A percentile compares a stretch with the other conserved stretches of the same genome.
These are phyloP conservation scores for Psilocybe azurescens DNA, from an alignment of 768 basidiomycete genomes.

Conservation along the genomic window DNA sequence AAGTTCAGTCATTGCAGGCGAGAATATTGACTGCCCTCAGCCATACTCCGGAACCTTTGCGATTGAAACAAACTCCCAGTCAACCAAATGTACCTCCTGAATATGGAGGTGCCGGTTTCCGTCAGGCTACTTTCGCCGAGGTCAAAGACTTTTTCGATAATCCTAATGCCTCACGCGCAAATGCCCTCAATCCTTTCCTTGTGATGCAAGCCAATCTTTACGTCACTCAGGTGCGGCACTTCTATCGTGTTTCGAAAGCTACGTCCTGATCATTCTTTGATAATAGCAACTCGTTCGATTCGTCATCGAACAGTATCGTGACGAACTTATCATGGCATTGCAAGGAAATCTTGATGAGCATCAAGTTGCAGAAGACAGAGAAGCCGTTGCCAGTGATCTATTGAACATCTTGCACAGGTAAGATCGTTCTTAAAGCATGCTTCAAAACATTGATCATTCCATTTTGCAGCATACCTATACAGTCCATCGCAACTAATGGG, in stretches of 20 bases:
- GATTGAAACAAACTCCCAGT: slow-evolving; percentile 62
- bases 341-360: slow-evolving; percentile 69
- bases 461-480: slow-evolving; percentile 78
- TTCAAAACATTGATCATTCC: slow-evolving; percentile 14
- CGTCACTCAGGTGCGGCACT: slow-evolving; percentile 77
- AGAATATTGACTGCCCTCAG: slow-evolving; percentile 77
- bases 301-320: slow-evolving; percentile 90
- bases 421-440: slow-evolving; percentile 14
- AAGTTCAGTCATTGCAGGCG: slow-evolving; percentile 80
- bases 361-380: slow-evolving; percentile 73
- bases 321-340: slow-evolving; percentile 76
- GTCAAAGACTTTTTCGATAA: slow-evolving; percentile 93
- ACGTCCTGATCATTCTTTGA: slow-evolving; percentile 5
- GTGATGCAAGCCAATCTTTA: slow-evolving; percentile 94
- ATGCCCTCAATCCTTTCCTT: slow-evolving; percentile 87
- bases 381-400: slow-evolving; percentile 86
- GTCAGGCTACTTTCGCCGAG: slow-evolving; percentile 84
- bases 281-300: slow-evolving; percentile 90
- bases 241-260: not conserved
- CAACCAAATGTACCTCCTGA: slow-evolving; percentile 59
- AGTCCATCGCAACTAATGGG: slow-evolving; percentile 89
- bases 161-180: slow-evolving; percentile 83
- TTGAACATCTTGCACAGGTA: slow-evolving; percentile 86
- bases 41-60: slow-evolving; percentile 78
- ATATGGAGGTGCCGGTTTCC: slow-evolving; percentile 73